Base-by-base conservation (phyloP, 768 basidiomycete species). In the Dioszegia crocea region DNA sequence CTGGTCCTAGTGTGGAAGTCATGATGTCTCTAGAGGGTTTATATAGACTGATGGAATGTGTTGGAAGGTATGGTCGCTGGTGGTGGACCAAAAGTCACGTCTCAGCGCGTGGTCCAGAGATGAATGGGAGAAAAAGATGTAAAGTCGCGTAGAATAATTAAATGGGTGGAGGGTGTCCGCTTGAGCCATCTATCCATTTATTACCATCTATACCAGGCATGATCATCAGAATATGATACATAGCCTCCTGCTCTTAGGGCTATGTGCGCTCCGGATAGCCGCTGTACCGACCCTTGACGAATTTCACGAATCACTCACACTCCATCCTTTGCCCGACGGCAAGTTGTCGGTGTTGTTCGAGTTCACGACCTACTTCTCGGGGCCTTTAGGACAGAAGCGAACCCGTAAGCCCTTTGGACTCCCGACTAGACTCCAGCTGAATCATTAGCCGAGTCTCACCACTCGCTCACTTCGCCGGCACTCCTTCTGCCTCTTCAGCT, bases 401-500 rank as follows among this genome's bases (percentile, higher is more conserved):
- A 85, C 66, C 85, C 86, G 53, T 76, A 31, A 77, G 56, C 82
- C 78, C 11, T 73, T 83, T 12, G 14, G 4, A 3, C 6, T 10
- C 1, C 23, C 3, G 5, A 27, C 16, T 6, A 23, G 27, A 48
- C 14, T 8, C 26, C 31, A 53, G 51, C 39, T 43, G 21, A 54
- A 33, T 2, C 12, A 23, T 38, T 17, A 60, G 52, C 61, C 33
- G 45, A 59, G 41, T 59, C 57, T 5, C 91, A 96, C 68, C 91
- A 91, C 65, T 85, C 83, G 3, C 75, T 96, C 14, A 90, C 96
- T 61, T 92, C 94, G 0, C 83, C 94, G 16, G 82, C 87, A 2
- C 80, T 98, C 17, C 88, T 92, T 3, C 88, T 94, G 70, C 86
- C 97, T 36, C 80, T 97, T 19, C 85, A 86, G 56, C 84, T 88